Base-by-base conservation (phyloP, 2,329 filamentous ascomycete genomes). In the Diaporthe sp. region DNA sequence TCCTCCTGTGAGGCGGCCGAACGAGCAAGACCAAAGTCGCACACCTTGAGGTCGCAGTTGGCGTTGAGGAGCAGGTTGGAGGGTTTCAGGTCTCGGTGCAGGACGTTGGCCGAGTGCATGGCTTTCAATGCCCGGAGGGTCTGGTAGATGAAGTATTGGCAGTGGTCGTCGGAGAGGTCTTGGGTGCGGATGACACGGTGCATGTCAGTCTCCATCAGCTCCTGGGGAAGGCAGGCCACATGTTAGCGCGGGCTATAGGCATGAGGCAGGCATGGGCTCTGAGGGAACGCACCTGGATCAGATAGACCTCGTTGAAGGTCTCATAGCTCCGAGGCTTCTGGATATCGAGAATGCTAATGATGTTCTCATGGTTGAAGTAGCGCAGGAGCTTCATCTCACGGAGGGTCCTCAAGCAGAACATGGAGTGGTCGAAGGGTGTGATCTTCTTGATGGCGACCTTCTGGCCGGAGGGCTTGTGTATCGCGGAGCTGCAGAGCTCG, bases 381-480 rank as follows among this genome's bases (percentile, higher is more conserved):
- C 97, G 92, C 82, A 99, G 88, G 75, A 99, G 90, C 91, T 99
- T 99, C 97, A 99, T 99, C 87, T 99, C 97, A 85, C 97, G 95
- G 79, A 99, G 89, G 1, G 97, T 99, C 84, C 97, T 91, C 82
- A 99, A 88, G 85, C 96, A 98, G 90, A 98, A 98, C 96, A 98
- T 98, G 84, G 95, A 98, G 85, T 98, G 97, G 83, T 99, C 97
- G 86, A 99, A 99, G 8, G 97, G 97, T 0, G 96, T 98, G 82
- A 99, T 99, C 91, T 99, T 99, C 90, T 99, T 99, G 90, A 99
- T 99, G 77, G 97, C 97, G 76, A 99, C 97, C 87, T 98, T 98
- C 86, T 99, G 97, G 78, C 95, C 93, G 0, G 97, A 98, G 31
- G 97, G 97, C 88, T 98, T 98, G 89, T 99, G 97, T 80, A 98